Evolutionary conservation across 768 basidiomycete genomes (phyloP), one percentile per base, ranked within the genome.

Genomic region (Kwoniella bestiolae): DNA sequence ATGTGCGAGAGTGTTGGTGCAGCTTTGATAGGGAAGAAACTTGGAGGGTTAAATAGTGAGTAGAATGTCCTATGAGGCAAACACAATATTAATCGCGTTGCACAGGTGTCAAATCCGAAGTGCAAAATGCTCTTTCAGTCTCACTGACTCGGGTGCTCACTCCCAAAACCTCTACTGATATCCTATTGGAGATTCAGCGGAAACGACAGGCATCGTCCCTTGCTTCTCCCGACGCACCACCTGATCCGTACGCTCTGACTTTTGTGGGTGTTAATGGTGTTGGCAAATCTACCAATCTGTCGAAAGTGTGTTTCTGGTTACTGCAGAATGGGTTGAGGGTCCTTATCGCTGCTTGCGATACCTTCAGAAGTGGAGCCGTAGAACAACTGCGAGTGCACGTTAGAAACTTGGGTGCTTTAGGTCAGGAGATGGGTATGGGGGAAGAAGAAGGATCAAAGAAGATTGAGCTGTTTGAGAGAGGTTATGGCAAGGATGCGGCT

Each of bases 181-280:
- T 99, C 29, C 82, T 99, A 18, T 85, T 96, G 49, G 92, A 94
- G 31, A 96, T 99, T 74, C 87, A 92, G 53, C 90, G 88, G 21
- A 99, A 97, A 75, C 83, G 91, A 7, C 66, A 70, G 5, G 61
- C 71, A 2, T 86, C 89, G 0, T 88, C 90, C 0, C 87, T 89
- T 21, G 80, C 92, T 28, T 82, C 90, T 2, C 89, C 91, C 9
- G 89, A 89, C 74, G 56, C 68, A 1, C 69, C 78, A 7, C 87
- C 90, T 9, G 84, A 88, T 73, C 95, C 95, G 0, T 98, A 97
- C 81, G 88, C 88, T 73, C 91, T 99, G 74, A 89, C 93, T 0
- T 99, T 99, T 79, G 94, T 98, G 45, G 96, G 96, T 14, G 96
- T 99, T 38, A 99, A 99, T 76, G 96, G 96, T 26, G 96, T 99